Conservation (phyloP, 805 yeast genomes). For the Novakomyces olei region DNA sequence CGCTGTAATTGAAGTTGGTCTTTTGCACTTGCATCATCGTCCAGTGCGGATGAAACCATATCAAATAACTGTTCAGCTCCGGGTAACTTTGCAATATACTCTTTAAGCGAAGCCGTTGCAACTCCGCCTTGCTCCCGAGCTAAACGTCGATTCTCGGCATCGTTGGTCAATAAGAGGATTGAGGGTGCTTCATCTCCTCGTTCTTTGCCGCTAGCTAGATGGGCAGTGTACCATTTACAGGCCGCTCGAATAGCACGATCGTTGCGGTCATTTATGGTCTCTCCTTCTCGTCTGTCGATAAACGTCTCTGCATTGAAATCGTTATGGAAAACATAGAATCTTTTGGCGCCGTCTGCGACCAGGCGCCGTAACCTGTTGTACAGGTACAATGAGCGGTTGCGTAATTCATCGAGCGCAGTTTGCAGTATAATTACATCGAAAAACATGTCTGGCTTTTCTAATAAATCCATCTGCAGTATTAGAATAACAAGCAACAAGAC, state of each 20-base stretch:
- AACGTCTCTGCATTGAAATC: slow-evolving; percentile 62
- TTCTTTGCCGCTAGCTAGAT: slow-evolving; percentile 27
- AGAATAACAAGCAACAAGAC: too few species aligned
- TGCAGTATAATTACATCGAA: slow-evolving; percentile 89
- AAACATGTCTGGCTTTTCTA: slow-evolving; percentile 57
- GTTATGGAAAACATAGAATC: slow-evolving; percentile 81
- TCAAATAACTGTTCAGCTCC: slow-evolving; percentile 57
- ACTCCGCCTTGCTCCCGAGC: slow-evolving; percentile 26
- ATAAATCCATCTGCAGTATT: slow-evolving; percentile 62
- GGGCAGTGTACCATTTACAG: slow-evolving; percentile 48
- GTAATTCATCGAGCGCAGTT: slow-evolving; percentile 80
- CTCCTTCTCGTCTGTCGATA: slow-evolving; percentile 37
- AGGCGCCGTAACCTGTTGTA: slow-evolving; percentile 64
- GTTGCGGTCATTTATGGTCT: slow-evolving; percentile 69
- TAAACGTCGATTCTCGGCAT: slow-evolving; percentile 27
- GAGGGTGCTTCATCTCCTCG: slow-evolving; percentile 9
- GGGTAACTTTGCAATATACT: slow-evolving; percentile 50
- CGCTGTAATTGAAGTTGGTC: neutral
- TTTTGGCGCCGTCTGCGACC: slow-evolving; percentile 51
- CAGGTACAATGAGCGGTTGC: slow-evolving; percentile 67
- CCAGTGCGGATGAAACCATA: slow-evolving; percentile 34
- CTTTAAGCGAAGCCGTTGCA: slow-evolving; percentile 24
- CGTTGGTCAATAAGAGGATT: slow-evolving; percentile 43
- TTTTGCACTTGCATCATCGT: slow-evolving; percentile 12
- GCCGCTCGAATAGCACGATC: slow-evolving; percentile 72